Base-by-base conservation (phyloP, 306 rosid species). In the Astragalus glycyphyllos region DNA sequence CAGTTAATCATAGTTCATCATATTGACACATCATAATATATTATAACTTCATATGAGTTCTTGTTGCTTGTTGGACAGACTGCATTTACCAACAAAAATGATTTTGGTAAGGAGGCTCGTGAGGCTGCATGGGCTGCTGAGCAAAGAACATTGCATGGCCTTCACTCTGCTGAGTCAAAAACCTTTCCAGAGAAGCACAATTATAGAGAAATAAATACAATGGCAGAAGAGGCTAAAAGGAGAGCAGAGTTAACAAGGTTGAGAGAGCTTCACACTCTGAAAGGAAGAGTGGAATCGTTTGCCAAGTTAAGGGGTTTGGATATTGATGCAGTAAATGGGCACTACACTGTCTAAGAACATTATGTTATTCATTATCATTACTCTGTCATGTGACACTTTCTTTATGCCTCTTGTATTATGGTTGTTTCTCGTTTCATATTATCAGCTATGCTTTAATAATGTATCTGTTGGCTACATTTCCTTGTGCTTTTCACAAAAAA, bases 261-360 rank as follows among this genome's bases (percentile, higher is more conserved):
- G 86, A 83, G 96, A 75, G 96, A 87, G 84, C 91, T 90, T 77
- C 89, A 86, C 84, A 90, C 96, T 42, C 80, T 86, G 41, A 90
- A 90, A 75, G 93, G 88, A 10, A 86, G 40, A 68, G 96, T 87
- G 61, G 93, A 90, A 72, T 85, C 90, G 20, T 82, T 82, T 58
- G 93, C 88, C 60, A 90, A 74, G 81, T 85, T 84, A 23, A 77
- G 72, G 81, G 96, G 96, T 56, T 48, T 85, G 69, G 89, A 90
- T 41, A 71, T 90, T 14, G 93, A 90, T n/a, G 72, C 82, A 53
- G 78, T 90, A 56, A 85, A 90, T 42, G 86, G 84, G n/a, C 87
- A 90, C 80, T 86, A 90, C 81, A 87, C 89, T 51, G 80, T 87
- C 64, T 90, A 77, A 68, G 44, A 67, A 67, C 32, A 3, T 14